Conservation (phyloP, 148 eudicot species). For the Diospyros kaki region DNA sequence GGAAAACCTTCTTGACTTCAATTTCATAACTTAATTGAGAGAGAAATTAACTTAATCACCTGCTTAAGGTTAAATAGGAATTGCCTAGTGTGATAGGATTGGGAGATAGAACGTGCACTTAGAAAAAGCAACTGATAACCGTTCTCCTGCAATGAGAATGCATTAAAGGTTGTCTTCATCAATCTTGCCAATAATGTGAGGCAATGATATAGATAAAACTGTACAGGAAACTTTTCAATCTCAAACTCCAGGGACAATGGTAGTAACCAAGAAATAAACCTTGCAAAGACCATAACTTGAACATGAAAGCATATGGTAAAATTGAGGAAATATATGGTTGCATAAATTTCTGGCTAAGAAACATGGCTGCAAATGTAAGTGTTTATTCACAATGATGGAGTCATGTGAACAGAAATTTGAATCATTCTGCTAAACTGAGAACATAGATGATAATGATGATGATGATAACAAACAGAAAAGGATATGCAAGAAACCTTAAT, state of each 20-base stretch:
- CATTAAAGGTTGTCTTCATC: neutral
- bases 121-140: slow-evolving; percentile 90
- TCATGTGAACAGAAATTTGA: neutral
- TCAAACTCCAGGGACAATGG: slow-evolving; percentile 3
- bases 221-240: neutral
- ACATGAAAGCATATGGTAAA: too few relatives aligned
- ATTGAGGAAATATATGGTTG: neutral
- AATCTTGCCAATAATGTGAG: neutral
- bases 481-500: slow-evolving; percentile 60
- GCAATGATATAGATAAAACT: neutral
- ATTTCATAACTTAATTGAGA: slow-evolving; percentile 2
- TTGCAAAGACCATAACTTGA: neutral
- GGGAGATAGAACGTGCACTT: slow-evolving; percentile 96
- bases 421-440: slow-evolving; percentile 2
- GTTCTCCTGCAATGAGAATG: slow-evolving; percentile 67
- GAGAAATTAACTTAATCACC: slow-evolving; percentile 33
- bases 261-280: neutral
- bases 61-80: slow-evolving; percentile 84
- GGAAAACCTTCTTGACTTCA: neutral
- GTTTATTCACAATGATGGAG: neutral
- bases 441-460: neutral
- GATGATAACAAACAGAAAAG: neutral
- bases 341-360: neutral
- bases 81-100: slow-evolving; percentile 82
- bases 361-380: neutral